Base-by-base conservation (phyloP, 352 stramenopile species). In the Phytopythium mirpurense region DNA sequence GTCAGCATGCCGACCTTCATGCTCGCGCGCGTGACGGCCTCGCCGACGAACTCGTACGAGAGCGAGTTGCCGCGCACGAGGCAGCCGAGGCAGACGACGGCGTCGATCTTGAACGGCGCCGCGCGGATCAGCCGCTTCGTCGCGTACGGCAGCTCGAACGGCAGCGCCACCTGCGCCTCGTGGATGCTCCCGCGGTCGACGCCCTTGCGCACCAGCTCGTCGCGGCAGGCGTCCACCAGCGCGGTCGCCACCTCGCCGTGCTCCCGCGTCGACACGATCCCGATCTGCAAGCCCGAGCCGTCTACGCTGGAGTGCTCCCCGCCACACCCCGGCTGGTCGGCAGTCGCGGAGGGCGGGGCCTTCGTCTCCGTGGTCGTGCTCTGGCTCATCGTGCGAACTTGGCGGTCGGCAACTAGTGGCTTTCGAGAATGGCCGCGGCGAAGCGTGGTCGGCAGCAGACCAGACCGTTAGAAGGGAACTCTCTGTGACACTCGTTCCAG, bases 291-390 rank as follows among this genome's bases (percentile, higher is more conserved):
- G 12, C 42, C 59, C 3, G 54, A 36, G 5, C 67, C 67, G 24
- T 75, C 60, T 29, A 70, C 31, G 43, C 51, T 57, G 0, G 48
- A 40, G 8, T 43, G 49, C 11, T 51, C 52, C 35, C 56, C 51
- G n/a, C 51, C 61, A 44, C n/a, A 5, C 14, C 80, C 88, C 12
- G 60, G 80, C 5, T 71, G 47, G 50, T 66, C 59, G 9, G 77
- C 41, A 19, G 63, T 40, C 42, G 67, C 43, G 5, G 60, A 49
- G 11, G 29, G 7, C 7, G 32, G 11, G 2, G 32, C 32, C 32
- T 36, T 36, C 11, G 32, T 36, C 29, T 32, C 29, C 29, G 5
- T 32, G 29, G 5, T 32, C 29, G 9, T 32, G n/a, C n/a, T n/a
- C 29, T 32, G 29, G 29, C 29, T 32, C 29, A 32, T 32, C 29